Conservation (phyloP, 768 basidiomycete species). For the Collybia nuda region DNA sequence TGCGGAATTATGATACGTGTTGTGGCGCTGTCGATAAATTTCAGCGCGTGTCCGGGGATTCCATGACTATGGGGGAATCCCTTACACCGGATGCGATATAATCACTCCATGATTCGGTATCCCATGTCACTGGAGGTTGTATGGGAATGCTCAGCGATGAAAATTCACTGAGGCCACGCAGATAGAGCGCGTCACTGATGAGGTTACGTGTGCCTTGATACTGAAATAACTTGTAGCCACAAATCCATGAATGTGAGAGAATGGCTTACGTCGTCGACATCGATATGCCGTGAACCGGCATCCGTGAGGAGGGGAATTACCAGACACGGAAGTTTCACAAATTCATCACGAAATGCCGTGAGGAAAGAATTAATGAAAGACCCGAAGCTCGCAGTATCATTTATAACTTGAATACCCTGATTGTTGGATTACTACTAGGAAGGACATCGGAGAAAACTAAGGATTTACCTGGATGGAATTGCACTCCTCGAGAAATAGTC, state of each 20-base stretch:
- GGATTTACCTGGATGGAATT: conserved; percentile 67
- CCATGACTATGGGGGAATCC: conserved; percentile 4
- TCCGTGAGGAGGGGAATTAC: conserved; percentile 59
- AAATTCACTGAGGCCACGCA: conserved; percentile 49
- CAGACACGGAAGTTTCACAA: conserved; percentile 58
- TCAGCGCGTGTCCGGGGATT: background rate
- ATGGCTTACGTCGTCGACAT: conserved; percentile 44
- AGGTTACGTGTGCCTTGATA: conserved; percentile 36
- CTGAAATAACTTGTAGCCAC: conserved; percentile 24
- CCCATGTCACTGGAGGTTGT: conserved; percentile 44
- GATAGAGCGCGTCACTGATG: conserved; percentile 63
- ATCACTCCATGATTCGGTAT: conserved; percentile 24
- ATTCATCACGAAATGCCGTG: conserved; percentile 64
- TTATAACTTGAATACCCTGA: conserved; percentile 70
- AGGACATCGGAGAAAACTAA: background rate
- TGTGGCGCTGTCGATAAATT: conserved; percentile 21
- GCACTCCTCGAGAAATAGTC: conserved; percentile 73
- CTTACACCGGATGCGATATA: conserved; percentile 22
- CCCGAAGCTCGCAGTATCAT: conserved; percentile 64
- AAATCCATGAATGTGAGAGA: conserved; percentile 5
- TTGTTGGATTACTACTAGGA: background rate
- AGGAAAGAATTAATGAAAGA: conserved; percentile 63
- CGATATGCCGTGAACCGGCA: conserved; percentile 27
- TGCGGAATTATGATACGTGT: conserved; percentile 53
- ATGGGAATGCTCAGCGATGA: conserved; percentile 53